phyloP scores from a whole-genome alignment of 805 yeast genomes.

The Candida parachauliodes region DNA sequence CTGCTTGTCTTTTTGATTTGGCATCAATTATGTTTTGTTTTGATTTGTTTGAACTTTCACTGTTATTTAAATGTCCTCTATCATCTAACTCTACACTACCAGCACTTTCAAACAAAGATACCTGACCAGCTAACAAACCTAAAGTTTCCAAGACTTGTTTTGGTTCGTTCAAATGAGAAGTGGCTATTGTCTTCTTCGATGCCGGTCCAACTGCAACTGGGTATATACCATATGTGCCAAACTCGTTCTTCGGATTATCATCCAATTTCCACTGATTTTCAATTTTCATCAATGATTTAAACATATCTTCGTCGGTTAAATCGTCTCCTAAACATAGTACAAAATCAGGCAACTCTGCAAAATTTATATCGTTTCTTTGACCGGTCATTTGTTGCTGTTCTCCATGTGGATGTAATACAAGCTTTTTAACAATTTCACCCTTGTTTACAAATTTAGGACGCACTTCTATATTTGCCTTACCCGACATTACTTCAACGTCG shows the following conservation, averaged over 20 bases:
- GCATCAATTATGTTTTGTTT: slow-evolving; percentile 12
- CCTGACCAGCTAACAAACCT: slow-evolving; percentile 76
- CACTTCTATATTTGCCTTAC: slow-evolving; percentile 97
- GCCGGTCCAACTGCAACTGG: slow-evolving; percentile 95
- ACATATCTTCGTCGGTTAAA: slow-evolving; percentile 97
- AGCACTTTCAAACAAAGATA: slow-evolving; percentile 71
- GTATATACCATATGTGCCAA: slow-evolving; percentile 60
- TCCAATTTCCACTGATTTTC: slow-evolving; percentile 50
- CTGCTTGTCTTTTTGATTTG: background rate
- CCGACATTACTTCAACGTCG: slow-evolving; percentile 93
- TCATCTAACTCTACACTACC: slow-evolving; percentile 75
- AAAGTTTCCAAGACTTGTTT: slow-evolving; percentile 78
- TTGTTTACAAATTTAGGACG: slow-evolving; percentile 92
- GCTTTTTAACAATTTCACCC: slow-evolving; percentile 88
- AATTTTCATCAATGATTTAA: slow-evolving; percentile 64
- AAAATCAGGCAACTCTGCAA: slow-evolving; percentile 69
- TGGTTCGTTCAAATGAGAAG: slow-evolving; percentile 82
- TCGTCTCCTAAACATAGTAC: slow-evolving; percentile 93
- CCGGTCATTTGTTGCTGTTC: slow-evolving; percentile 35
- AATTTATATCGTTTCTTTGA: slow-evolving; percentile 25
- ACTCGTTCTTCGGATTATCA: slow-evolving; percentile 40
- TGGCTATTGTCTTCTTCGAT: slow-evolving; percentile 78
- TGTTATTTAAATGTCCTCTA: slow-evolving; percentile 62
- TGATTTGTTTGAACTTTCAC: slow-evolving; percentile 43
- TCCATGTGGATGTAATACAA: slow-evolving; percentile 66